Conservation (phyloP, 1,284 basidiomycete species). For the Tilletia indica region DNA sequence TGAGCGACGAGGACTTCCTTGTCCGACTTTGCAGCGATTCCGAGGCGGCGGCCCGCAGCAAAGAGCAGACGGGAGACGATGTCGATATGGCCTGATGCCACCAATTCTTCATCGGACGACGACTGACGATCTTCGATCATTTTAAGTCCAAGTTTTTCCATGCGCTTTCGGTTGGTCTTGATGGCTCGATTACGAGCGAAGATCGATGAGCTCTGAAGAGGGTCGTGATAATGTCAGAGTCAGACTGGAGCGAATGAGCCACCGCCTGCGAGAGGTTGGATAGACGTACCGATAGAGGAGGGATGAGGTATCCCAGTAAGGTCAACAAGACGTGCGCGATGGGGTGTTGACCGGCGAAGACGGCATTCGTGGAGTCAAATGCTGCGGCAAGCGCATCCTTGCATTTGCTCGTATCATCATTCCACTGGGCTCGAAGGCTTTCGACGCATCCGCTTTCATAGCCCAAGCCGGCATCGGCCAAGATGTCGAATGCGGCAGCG, state of each 20-base stretch:
- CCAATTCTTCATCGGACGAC: neutral
- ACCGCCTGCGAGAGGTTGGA: neutral
- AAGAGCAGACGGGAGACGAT: neutral
- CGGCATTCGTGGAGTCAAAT: neutral
- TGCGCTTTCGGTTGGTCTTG: neutral
- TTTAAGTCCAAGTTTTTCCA: neutral
- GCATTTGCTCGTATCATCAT: no score
- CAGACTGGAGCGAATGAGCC: neutral
- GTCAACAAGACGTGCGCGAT: neutral
- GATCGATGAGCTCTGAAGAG: neutral
- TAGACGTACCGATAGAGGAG: neutral
- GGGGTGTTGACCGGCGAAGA: neutral
- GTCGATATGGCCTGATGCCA: neutral
- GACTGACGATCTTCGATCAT: neutral
- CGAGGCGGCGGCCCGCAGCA: neutral
- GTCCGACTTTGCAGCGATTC: neutral
- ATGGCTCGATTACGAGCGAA: neutral
- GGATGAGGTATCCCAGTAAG: neutral
- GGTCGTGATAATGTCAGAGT: neutral
- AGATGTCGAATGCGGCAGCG: neutral
- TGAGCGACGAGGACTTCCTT: conserved; percentile 3
- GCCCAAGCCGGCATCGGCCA: neutral
- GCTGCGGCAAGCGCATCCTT: no score
- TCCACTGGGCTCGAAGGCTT: no score
- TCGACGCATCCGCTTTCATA: no score